These are phyloP conservation scores for Ashbya aceris DNA, from an alignment of 1,139 yeast genomes.

Conservation along the genomic window DNA sequence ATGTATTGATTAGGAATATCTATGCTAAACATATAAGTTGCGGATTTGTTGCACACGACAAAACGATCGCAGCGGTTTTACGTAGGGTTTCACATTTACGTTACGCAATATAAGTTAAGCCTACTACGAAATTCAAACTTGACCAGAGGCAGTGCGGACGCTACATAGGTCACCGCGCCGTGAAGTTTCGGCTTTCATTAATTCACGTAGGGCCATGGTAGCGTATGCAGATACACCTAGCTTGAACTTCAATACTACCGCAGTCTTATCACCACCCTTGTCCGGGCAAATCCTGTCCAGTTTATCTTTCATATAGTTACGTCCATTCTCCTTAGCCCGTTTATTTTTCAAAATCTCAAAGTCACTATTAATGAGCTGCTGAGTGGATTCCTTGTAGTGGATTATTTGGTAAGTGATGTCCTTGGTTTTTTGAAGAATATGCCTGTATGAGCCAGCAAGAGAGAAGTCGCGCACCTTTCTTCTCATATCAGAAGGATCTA, in stretches of 20 bases:
- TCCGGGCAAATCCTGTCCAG: constrained; percentile 31
- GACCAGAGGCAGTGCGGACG: constrained; percentile 10
- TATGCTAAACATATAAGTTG: too few relatives aligned
- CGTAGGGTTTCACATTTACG: too few relatives aligned
- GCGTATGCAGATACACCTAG: constrained; percentile 89
- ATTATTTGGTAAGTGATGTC: constrained; percentile 56
- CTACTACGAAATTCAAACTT: too few relatives aligned
- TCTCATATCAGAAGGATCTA: constrained; percentile 79
- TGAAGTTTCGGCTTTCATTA: constrained; percentile 75
- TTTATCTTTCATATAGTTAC: constrained; percentile 27
- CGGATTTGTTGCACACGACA: too few relatives aligned
- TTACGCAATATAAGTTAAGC: too few relatives aligned
- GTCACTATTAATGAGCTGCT: constrained; percentile 75
- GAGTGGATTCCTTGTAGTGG: constrained; percentile 51
- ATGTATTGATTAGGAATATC: too few relatives aligned
- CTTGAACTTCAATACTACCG: constrained; percentile 68
- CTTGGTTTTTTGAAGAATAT: constrained; percentile 59
- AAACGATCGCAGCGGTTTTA: too few relatives aligned
- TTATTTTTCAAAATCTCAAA: constrained; percentile 51
- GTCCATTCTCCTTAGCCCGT: constrained; percentile 30
- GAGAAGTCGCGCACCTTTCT: constrained; percentile 84
- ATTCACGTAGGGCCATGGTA: constrained; percentile 93
- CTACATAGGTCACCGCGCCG: constrained; percentile 48
- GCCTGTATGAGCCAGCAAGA: constrained; percentile 82
- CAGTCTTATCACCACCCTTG: constrained; percentile 47